These are phyloP conservation scores for Phoma herbarum DNA, from an alignment of 2,329 filamentous ascomycete genomes.

Conservation along the genomic window DNA sequence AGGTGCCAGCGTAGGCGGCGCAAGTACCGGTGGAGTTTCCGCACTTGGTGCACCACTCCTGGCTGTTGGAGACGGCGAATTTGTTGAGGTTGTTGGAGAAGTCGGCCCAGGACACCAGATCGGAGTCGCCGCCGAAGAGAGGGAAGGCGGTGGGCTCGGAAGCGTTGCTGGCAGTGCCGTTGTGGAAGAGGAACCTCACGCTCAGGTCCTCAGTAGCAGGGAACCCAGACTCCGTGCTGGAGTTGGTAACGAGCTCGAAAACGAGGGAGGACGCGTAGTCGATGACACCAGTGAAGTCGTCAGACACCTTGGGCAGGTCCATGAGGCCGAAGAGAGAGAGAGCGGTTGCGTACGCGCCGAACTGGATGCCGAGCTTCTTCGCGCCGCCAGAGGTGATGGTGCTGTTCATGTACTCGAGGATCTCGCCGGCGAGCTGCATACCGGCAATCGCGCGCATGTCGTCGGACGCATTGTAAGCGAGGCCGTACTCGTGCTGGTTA, in stretches of 20 bases:
- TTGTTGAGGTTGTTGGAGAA: constrained; percentile 71
- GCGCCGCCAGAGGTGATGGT: constrained; percentile 51
- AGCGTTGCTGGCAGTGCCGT: constrained; percentile 62
- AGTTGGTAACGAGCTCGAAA: constrained; percentile 73
- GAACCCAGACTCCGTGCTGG: constrained; percentile 53
- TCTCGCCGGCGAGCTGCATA: constrained; percentile 58
- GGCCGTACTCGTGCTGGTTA: constrained; percentile 80
- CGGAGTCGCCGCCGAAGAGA: constrained; percentile 65
- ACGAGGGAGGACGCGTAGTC: constrained; percentile 84
- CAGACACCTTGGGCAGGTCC: constrained; percentile 58
- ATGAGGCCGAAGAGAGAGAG: constrained; percentile 69
- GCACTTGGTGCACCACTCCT: constrained; percentile 78
- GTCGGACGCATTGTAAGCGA: constrained; percentile 76
- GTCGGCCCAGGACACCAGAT: constrained; percentile 70
- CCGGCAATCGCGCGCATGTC: constrained; percentile 57
- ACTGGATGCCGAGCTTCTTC: constrained; percentile 62
- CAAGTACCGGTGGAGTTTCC: constrained; percentile 76
- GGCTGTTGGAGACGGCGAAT: constrained; percentile 71
- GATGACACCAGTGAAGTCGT: constrained; percentile 77
- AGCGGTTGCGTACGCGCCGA: constrained; percentile 70
- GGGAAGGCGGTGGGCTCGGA: constrained; percentile 64
- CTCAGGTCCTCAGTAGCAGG: constrained; percentile 60
- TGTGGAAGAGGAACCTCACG: constrained; percentile 70
- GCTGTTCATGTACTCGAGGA: constrained; percentile 56
- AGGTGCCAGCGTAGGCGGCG: constrained; percentile 55